Evolutionary conservation across 2,329 filamentous ascomycete species (phyloP).

Genomic region (Botrytis byssoidea): DNA sequence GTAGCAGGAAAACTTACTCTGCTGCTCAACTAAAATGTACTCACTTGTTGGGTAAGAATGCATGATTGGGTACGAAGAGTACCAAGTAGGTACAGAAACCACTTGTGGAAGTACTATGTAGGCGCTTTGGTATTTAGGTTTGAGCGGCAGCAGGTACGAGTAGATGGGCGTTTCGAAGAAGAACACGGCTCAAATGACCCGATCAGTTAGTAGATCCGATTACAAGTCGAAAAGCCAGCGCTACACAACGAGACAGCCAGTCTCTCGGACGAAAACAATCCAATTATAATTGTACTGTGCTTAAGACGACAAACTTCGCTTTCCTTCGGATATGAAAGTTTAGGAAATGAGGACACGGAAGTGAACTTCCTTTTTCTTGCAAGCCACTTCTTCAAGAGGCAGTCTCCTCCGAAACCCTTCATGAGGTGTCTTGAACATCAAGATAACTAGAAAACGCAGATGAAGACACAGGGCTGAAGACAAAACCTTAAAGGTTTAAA

Average conservation of each 20-base stretch:
- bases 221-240: neutral
- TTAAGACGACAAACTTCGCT: neutral
- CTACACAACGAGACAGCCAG: neutral
- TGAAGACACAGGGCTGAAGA: constrained; percentile 13
- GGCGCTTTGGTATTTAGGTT: constrained; percentile 1
- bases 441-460: neutral
- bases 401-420: neutral
- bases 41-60: constrained; percentile 7
- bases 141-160: constrained; percentile 6
- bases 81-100: neutral
- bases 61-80: constrained; percentile 8
- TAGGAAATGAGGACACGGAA: neutral
- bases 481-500: neutral
- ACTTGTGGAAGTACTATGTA: neutral
- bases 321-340: neutral
- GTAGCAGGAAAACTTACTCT: neutral
- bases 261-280: neutral
- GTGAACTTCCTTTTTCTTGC: neutral
- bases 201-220: neutral
- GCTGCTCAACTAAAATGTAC: neutral
- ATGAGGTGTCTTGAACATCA: neutral
- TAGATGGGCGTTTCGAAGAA: constrained; percentile 11
- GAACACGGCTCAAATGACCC: neutral
- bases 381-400: neutral
- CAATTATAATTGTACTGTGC: neutral